Conservation (phyloP, 2,329 filamentous ascomycete genomes). For the Fragosphaeria purpurea region DNA sequence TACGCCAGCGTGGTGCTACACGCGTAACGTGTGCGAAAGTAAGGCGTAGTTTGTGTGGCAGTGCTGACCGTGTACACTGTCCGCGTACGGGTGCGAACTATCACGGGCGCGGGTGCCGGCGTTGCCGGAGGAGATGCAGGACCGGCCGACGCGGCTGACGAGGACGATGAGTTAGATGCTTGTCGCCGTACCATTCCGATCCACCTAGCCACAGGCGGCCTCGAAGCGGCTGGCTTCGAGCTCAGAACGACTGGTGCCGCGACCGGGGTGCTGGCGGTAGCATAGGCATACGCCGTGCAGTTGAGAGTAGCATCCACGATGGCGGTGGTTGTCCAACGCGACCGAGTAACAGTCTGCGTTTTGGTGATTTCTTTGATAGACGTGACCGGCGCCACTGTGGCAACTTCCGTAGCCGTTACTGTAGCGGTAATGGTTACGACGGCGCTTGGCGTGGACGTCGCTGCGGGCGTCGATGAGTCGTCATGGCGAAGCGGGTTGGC, state of each 20-base stretch:
- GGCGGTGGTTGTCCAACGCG: conserved; percentile 8
- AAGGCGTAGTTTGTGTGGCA: conserved; percentile 8
- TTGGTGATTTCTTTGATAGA: conserved; percentile 5
- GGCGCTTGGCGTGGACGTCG: not conserved
- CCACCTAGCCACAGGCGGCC: not conserved
- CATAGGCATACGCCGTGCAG: conserved; percentile 2
- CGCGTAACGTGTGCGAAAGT: conserved; percentile 10
- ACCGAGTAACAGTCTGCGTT: conserved; percentile 11
- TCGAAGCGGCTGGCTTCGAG: not conserved
- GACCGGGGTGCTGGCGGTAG: not conserved
- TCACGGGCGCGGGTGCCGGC: not conserved
- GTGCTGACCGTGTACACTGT: conserved; percentile 11
- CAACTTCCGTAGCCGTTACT: not conserved
- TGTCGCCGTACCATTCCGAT: too few species aligned
- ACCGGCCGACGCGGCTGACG: not conserved
- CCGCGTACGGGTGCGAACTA: conserved; percentile 8
- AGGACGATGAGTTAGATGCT: too few species aligned
- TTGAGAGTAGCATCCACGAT: not conserved
- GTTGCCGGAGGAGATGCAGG: not conserved
- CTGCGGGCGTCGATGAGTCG: too few species aligned
- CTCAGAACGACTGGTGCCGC: conserved; percentile 1
- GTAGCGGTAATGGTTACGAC: not conserved
- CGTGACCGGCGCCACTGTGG: not conserved
- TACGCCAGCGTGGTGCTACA: conserved; percentile 12
- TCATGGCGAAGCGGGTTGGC: not conserved